These are phyloP conservation scores for Fagopyrum tataricum DNA, from an alignment of 148 eudicot genomes.

Conservation along the genomic window DNA sequence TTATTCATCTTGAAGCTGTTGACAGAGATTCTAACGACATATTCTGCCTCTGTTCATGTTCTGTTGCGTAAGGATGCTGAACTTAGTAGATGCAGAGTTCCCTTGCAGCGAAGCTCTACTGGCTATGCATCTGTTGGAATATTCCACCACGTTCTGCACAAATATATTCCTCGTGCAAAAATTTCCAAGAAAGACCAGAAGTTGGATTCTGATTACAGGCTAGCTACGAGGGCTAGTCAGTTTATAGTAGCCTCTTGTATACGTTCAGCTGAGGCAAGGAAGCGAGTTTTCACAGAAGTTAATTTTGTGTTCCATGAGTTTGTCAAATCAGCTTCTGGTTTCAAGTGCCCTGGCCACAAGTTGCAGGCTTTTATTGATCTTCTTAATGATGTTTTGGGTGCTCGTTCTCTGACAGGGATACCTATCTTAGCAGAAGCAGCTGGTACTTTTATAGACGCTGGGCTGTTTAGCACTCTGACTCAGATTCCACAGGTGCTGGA, in stretches of 20 bases:
- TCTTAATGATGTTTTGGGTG: constrained; percentile 68
- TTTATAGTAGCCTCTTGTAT: constrained; percentile 91
- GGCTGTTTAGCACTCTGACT: constrained; percentile 69
- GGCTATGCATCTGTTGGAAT: constrained; percentile 50
- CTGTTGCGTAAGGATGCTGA: constrained; percentile 79
- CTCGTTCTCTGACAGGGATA: constrained; percentile 80
- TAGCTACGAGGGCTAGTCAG: constrained; percentile 66
- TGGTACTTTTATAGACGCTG: constrained; percentile 82
- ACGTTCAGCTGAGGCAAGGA: constrained; percentile 92
- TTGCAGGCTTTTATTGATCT: constrained; percentile 66
- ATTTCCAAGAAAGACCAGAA: constrained; percentile 63
- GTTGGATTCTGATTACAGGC: constrained; percentile 72
- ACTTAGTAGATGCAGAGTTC: constrained; percentile 50
- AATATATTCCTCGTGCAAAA: constrained; percentile 63
- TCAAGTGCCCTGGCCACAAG: constrained; percentile 51
- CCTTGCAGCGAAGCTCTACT: constrained; percentile 31
- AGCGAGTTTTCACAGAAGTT: constrained; percentile 61
- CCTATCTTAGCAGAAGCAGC: constrained; percentile 77
- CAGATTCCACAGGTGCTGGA: constrained; percentile 65
- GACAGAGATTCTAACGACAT: constrained; percentile 77
- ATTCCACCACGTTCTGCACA: constrained; percentile 75
- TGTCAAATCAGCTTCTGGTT: constrained; percentile 47
- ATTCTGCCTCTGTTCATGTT: constrained; percentile 78
- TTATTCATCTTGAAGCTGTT: constrained; percentile 82
- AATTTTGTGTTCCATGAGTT: constrained; percentile 48